Evolutionary conservation across 768 basidiomycete genomes (phyloP).

Genomic region (Mycena indigotica): DNA sequence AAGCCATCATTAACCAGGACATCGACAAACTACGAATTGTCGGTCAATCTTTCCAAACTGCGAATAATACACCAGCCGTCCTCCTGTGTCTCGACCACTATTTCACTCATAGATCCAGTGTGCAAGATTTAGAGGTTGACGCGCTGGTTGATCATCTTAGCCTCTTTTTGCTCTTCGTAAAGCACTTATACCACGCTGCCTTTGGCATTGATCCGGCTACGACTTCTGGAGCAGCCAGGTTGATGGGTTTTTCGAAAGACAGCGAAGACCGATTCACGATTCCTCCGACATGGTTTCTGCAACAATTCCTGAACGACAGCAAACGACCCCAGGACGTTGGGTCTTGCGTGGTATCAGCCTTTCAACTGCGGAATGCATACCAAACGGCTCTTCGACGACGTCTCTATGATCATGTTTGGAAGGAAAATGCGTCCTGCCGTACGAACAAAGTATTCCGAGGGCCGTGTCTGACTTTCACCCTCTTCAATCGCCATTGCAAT

Average conservation of each 20-base stretch:
- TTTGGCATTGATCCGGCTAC: constrained; percentile 32
- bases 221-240: constrained; percentile 25
- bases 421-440: constrained; percentile 26
- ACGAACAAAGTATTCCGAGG: constrained; percentile 37
- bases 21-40: constrained; percentile 32
- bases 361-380: constrained; percentile 20
- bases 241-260: constrained; percentile 37
- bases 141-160: constrained; percentile 34
- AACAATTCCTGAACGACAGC: background rate
- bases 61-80: constrained; percentile 34
- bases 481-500: constrained; percentile 35
- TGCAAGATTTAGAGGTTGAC: constrained; percentile 27
- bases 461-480: constrained; percentile 40
- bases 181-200: constrained; percentile 32
- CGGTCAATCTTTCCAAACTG: constrained; percentile 31
- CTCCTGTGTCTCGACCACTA: constrained; percentile 47
- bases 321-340: background rate
- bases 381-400: constrained; percentile 26
- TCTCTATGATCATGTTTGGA: constrained; percentile 21
- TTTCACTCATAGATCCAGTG: constrained; percentile 32
- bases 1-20: constrained; percentile 31
- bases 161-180: constrained; percentile 38
- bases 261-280: constrained; percentile 32
- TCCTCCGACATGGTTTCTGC: constrained; percentile 29
- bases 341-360: background rate